Percentiles rank a stretch among this genome's conserved stretches.
Conservation (phyloP, 2,329 filamentous ascomycete species). For the Aspergillus uvarum region DNA sequence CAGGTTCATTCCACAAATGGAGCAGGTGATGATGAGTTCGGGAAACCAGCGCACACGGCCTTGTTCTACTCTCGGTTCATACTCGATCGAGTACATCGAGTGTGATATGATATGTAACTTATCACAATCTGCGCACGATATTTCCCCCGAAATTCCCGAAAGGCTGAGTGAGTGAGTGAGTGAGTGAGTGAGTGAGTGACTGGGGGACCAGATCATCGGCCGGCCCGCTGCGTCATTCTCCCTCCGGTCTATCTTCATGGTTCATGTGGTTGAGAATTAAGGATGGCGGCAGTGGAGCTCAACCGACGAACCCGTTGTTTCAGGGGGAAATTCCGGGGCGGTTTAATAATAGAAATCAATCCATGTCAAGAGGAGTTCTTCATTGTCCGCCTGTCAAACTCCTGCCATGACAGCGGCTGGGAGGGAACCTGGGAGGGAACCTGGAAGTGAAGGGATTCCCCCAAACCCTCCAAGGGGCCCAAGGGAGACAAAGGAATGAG, state of each 20-base stretch:
- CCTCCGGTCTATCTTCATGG: neutral
- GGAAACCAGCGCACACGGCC: too few relatives aligned
- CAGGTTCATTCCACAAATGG: too few relatives aligned
- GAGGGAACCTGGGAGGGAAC: too few relatives aligned
- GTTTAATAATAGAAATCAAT: neutral
- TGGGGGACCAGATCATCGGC: neutral
- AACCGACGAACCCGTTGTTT: neutral
- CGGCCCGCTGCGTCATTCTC: neutral
- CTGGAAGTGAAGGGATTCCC: neutral
- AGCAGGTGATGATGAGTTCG: too few relatives aligned
- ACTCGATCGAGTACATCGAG: too few relatives aligned
- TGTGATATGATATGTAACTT: neutral
- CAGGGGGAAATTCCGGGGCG: conserved; percentile 4
- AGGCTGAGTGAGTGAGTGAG: neutral
- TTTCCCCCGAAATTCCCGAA: neutral
- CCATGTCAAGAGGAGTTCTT: neutral
- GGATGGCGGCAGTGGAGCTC: neutral
- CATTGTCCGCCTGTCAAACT: neutral
- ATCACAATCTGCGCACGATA: neutral
- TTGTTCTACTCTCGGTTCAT: too few relatives aligned
- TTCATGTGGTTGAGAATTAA: neutral
- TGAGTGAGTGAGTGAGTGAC: too few relatives aligned
- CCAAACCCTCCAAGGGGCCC: too few relatives aligned
- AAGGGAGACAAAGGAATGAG: neutral
- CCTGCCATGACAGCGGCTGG: neutral